phyloP scores from a whole-genome alignment of 495 filamentous ascomycete genomes.

The Penicillium maclennaniae region DNA sequence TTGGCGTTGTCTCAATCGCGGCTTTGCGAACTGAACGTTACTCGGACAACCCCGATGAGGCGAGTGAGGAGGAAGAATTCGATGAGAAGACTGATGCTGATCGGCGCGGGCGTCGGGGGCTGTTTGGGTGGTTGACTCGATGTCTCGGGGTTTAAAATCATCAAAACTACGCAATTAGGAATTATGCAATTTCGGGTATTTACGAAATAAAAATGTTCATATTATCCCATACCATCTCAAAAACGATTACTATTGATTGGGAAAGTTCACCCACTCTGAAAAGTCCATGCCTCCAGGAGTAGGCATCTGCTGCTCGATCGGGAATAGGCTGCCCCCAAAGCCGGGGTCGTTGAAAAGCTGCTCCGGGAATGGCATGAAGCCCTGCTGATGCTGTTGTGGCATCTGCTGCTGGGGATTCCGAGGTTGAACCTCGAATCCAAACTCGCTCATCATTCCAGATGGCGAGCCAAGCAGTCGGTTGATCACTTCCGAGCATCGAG shows the following conservation, averaged over 20 bases:
- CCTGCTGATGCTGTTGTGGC: constrained; percentile 15
- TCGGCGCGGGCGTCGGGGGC: constrained; percentile 1
- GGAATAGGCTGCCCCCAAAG: constrained; percentile 37
- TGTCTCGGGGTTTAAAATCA: constrained; percentile 9
- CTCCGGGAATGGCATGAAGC: constrained; percentile 41
- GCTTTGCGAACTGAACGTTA: constrained; percentile 29
- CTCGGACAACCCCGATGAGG: constrained; percentile 14
- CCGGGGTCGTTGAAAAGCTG: constrained; percentile 38
- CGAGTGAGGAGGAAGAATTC: constrained; percentile 2
- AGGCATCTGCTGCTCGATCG: constrained; percentile 33
- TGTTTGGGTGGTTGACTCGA: constrained; percentile 14
- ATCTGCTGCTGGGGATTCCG: constrained; percentile 14
- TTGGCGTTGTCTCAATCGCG: constrained; percentile 53
- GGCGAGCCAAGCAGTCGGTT: constrained; percentile 41
- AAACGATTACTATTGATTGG: constrained; percentile 24
- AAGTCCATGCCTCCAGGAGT: constrained; percentile 40
- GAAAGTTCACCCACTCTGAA: constrained; percentile 45
- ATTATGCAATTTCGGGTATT: background rate
- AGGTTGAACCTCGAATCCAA: constrained; percentile 1
- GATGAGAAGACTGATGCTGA: constrained; percentile 11
- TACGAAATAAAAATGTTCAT: background rate
- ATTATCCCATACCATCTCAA: background rate
- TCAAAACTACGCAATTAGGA: background rate
- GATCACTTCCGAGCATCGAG: constrained; percentile 42
- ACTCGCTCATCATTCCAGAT: constrained; percentile 4